phyloP scores from a whole-genome alignment of 139 green algal genomes.

The Diplosphaera chodatii region DNA sequence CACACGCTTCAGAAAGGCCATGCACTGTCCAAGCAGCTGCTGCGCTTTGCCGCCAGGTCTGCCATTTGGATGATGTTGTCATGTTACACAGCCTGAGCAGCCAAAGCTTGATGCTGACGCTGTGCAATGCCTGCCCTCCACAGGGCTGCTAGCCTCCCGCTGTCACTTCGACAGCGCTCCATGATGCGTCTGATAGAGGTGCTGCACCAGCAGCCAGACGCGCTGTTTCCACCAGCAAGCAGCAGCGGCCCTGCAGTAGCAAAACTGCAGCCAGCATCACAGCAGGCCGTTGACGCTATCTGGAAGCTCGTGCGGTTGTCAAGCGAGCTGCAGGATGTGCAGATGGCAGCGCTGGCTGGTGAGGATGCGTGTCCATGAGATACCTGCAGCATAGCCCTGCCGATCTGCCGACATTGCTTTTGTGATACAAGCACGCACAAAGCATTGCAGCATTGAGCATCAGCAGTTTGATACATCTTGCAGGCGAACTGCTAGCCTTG shows the following conservation, averaged over 20 bases:
- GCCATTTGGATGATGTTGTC: too few species aligned
- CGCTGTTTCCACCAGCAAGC: neutral
- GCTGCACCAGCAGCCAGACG: constrained; percentile 8
- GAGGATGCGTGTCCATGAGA: too few species aligned
- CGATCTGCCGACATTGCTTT: too few species aligned
- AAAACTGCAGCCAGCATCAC: neutral
- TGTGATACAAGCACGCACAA: too few species aligned
- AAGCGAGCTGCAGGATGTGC: constrained; percentile 20
- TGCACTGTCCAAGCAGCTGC: neutral
- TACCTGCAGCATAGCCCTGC: too few species aligned
- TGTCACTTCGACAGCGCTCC: neutral
- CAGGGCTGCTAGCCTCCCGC: neutral
- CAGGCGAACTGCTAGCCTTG: constrained; percentile 39
- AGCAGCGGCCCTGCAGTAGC: neutral
- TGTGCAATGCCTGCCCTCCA: too few species aligned
- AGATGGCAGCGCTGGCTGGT: constrained; percentile 25
- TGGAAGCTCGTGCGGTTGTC: constrained; percentile 42
- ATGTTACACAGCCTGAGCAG: too few species aligned
- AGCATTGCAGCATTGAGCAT: too few species aligned
- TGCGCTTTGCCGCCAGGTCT: neutral
- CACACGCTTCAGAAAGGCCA: constrained; percentile 7
- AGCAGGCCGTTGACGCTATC: constrained; percentile 22
- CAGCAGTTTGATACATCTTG: too few species aligned
- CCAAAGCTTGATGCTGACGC: too few species aligned
- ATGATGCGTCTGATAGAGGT: neutral